Percentiles rank a stretch among this genome's conserved stretches.
Conservation (phyloP, 2,329 filamentous ascomycete genomes). For the Acarospora socialis region DNA sequence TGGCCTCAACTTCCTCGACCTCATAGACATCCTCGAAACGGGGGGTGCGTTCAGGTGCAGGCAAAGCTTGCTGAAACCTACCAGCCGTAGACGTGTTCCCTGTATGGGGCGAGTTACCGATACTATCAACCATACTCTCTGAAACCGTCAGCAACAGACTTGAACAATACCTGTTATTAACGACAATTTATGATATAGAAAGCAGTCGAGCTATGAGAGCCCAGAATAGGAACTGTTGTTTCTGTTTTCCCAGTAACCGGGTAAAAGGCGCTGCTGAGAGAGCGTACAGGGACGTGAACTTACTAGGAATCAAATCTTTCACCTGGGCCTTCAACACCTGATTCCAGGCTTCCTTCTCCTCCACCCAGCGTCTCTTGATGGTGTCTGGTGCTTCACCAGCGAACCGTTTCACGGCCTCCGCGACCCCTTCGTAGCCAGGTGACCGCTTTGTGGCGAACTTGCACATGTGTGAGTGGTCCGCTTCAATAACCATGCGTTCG, state of each 20-base stretch:
- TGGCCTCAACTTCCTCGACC: constrained; percentile 22
- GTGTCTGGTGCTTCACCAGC: constrained; percentile 38
- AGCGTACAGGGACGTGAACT: constrained; percentile 9
- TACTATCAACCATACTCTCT: constrained; percentile 17
- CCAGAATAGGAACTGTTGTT: no score
- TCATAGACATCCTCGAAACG: constrained; percentile 23
- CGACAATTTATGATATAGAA: no score
- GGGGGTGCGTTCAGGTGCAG: constrained; percentile 18
- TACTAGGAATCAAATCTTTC: constrained; percentile 25
- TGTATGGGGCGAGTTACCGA: constrained; percentile 12
- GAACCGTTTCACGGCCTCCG: constrained; percentile 33
- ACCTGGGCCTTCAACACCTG: constrained; percentile 25
- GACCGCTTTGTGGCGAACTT: constrained; percentile 52
- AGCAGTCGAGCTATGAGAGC: no score
- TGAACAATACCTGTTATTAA: no score
- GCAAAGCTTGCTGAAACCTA: constrained; percentile 23
- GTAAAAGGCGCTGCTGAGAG: no score
- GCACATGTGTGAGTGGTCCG: constrained; percentile 57
- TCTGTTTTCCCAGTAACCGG: no score
- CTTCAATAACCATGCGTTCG: constrained; percentile 60
- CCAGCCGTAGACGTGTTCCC: constrained; percentile 13
- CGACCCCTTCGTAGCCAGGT: constrained; percentile 47
- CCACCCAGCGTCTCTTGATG: constrained; percentile 44
- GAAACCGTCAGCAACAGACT: no score
- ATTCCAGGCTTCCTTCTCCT: constrained; percentile 38